A percentile compares a stretch with the other conserved stretches of the same genome.
phyloP scores from a whole-genome alignment of 768 basidiomycete genomes.

The Mycena latifolia region DNA sequence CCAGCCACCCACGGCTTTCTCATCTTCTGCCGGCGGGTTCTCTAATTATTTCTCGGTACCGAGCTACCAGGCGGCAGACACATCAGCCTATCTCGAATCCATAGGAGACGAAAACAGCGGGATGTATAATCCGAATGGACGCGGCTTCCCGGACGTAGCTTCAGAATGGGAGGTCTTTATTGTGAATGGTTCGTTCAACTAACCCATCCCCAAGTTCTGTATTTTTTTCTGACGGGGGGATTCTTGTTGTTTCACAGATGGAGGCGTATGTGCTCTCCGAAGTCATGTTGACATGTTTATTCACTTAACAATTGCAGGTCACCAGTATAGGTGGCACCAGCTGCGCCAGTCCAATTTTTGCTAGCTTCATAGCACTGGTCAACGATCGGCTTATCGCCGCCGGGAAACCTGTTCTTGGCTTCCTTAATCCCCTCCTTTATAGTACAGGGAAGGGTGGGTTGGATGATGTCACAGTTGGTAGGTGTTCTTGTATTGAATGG shows the following conservation, averaged over 20 bases:
- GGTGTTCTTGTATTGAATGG: constrained; percentile 7
- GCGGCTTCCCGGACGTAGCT: constrained; percentile 28
- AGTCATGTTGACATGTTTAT: constrained; percentile 9
- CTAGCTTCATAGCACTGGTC: constrained; percentile 25
- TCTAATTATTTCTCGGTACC: constrained; percentile 24
- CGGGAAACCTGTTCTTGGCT: constrained; percentile 19
- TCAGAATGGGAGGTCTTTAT: constrained; percentile 23
- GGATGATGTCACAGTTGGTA: constrained; percentile 16
- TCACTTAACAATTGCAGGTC: constrained; percentile 11
- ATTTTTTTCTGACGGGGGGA: constrained; percentile 1
- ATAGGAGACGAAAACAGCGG: constrained; percentile 13
- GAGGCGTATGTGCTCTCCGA: constrained; percentile 18
- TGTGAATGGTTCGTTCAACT: constrained; percentile 22
- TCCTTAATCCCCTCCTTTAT: constrained; percentile 22
- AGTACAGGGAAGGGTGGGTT: constrained; percentile 18
- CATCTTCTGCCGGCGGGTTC: constrained; percentile 23
- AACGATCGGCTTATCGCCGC: constrained; percentile 26
- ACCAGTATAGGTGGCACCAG: constrained; percentile 26
- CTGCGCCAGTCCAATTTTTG: constrained; percentile 26
- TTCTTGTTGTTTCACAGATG: constrained; percentile 7
- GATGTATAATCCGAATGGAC: constrained; percentile 19
- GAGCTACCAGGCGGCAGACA: constrained; percentile 20
- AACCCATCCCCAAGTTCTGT: constrained; percentile 5
- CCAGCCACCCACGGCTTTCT: constrained; percentile 26
- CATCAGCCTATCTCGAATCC: constrained; percentile 11